phyloP scores from a whole-genome alignment of 2,329 filamentous ascomycete genomes.

The Arachnopeziza araneosa region DNA sequence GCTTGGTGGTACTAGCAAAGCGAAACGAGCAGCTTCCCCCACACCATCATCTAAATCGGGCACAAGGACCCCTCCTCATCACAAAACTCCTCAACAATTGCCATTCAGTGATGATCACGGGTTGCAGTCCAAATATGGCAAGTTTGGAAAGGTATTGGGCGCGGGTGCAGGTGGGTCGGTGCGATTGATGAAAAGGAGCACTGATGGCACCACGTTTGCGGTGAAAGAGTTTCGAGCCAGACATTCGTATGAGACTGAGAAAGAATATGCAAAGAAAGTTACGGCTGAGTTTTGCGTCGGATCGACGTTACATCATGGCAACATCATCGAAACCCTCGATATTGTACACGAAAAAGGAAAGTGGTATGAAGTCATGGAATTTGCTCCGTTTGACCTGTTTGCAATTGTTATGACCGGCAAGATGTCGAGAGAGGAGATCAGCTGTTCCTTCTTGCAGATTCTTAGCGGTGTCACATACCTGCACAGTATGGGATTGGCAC shows the following conservation, averaged over 20 bases:
- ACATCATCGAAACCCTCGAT: constrained; percentile 96
- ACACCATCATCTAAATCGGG: constrained; percentile 48
- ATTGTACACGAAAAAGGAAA: constrained; percentile 90
- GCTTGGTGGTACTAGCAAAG: constrained; percentile 62
- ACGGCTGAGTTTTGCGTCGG: constrained; percentile 98
- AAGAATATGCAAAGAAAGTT: constrained; percentile 96
- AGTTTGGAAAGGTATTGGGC: constrained; percentile 88
- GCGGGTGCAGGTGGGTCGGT: constrained; percentile 94
- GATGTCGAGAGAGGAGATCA: constrained; percentile 87
- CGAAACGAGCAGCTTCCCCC: constrained; percentile 60
- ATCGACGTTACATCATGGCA: constrained; percentile 93
- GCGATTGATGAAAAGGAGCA: constrained; percentile 85
- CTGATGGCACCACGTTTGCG: constrained; percentile 89
- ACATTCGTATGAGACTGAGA: constrained; percentile 88
- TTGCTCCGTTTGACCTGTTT: constrained; percentile 91
- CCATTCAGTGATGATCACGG: constrained; percentile 95
- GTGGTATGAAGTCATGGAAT: constrained; percentile 99
- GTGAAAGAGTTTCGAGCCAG: constrained; percentile 94
- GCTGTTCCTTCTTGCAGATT: constrained; percentile 90
- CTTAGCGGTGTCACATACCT: constrained; percentile 90
- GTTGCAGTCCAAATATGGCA: constrained; percentile 86
- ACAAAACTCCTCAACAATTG: constrained; percentile 54
- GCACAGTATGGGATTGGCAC: constrained; percentile 89
- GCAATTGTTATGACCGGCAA: constrained; percentile 98
- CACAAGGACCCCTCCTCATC: constrained; percentile 41